Evolutionary conservation across 2,329 filamentous ascomycete species (phyloP).

Genomic region (Aspergillus sp.): DNA sequence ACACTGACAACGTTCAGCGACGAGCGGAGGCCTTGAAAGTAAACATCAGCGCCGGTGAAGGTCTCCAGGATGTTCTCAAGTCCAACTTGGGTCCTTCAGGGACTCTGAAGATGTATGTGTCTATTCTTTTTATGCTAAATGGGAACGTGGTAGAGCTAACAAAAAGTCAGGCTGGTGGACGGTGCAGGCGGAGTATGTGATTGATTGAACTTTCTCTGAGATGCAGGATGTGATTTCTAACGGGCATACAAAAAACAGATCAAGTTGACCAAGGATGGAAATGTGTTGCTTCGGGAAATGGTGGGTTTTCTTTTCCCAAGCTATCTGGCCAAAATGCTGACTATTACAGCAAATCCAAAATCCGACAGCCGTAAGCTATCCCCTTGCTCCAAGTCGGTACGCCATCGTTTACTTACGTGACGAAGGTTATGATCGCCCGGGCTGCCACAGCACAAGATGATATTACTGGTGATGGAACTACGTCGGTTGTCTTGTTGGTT

Average conservation of each 20-base stretch:
- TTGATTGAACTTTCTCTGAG: slow-evolving; percentile 6
- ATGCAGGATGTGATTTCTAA: slow-evolving; percentile 9
- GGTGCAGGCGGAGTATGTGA: slow-evolving; percentile 50
- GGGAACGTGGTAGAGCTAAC: slow-evolving; percentile 15
- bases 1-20: slow-evolving; percentile 56
- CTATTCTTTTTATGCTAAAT: neutral
- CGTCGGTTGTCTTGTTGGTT: slow-evolving; percentile 87
- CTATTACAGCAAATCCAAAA: slow-evolving; percentile 76
- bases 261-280: slow-evolving; percentile 98
- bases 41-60: slow-evolving; percentile 95
- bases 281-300: slow-evolving; percentile 67
- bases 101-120: slow-evolving; percentile 81
- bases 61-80: slow-evolving; percentile 85
- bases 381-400: slow-evolving; percentile 3
- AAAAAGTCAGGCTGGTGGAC: slow-evolving; percentile 49
- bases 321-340: slow-evolving; percentile 21
- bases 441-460: slow-evolving; percentile 97
- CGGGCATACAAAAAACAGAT: slow-evolving; percentile 51
- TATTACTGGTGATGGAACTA: slow-evolving; percentile 96
- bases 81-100: slow-evolving; percentile 91
- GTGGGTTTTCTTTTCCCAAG: slow-evolving; percentile 26
- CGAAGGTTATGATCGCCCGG: slow-evolving; percentile 58
- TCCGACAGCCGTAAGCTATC: slow-evolving; percentile 68
- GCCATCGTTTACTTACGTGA: slow-evolving; percentile 13
- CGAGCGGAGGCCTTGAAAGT: slow-evolving; percentile 93